These are phyloP conservation scores for Penicillium brevicompactum DNA, from an alignment of 2,329 filamentous ascomycete species.

Conservation along the genomic window DNA sequence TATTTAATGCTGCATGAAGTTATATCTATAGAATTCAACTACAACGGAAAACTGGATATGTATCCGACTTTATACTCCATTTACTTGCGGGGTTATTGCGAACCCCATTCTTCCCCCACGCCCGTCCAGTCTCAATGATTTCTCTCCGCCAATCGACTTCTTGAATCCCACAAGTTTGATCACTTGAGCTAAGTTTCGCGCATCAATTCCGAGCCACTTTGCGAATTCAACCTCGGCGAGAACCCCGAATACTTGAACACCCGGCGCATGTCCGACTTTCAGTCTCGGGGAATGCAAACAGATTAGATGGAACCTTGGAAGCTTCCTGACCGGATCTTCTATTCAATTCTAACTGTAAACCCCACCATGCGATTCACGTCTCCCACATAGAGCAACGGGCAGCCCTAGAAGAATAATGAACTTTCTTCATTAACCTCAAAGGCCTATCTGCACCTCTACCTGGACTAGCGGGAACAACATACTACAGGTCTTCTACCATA, in stretches of 20 bases:
- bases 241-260: slow-evolving; percentile 30
- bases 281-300: background rate
- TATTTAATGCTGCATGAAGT: no score
- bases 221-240: slow-evolving; percentile 21
- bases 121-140: background rate
- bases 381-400: no score
- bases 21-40: background rate
- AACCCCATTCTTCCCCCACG: slow-evolving; percentile 19
- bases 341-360: no score
- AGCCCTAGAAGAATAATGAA: no score
- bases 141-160: slow-evolving; percentile 10
- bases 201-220: slow-evolving; percentile 30
- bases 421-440: no score
- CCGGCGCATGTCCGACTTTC: slow-evolving; percentile 36
- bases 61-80: slow-evolving; percentile 13
- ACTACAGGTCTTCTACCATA: no score
- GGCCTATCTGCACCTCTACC: no score
- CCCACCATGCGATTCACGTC: no score
- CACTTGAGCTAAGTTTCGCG: slow-evolving; percentile 14
- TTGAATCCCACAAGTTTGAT: background rate
- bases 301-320: background rate
- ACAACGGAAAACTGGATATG: background rate
- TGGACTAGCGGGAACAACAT: no score
- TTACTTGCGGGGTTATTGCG: slow-evolving; percentile 17
- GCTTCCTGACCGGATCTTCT: no score